Percentiles rank a stretch among this genome's conserved stretches.
Evolutionary conservation across 2,329 filamentous ascomycete species (phyloP).

Genomic region (Diaporthe batatas): DNA sequence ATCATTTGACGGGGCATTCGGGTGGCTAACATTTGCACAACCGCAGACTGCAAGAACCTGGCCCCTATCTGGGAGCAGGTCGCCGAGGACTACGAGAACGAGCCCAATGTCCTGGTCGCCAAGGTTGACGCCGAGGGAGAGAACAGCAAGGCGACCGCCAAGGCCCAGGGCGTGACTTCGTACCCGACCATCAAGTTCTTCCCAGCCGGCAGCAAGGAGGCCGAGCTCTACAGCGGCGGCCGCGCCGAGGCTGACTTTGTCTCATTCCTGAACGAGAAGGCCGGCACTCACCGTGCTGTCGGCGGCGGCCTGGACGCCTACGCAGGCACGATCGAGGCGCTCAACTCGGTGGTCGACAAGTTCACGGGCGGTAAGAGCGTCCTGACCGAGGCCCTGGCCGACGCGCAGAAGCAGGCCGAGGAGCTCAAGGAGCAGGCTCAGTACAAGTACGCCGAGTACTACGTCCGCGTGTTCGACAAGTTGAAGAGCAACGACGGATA

Average conservation of each 20-base stretch:
- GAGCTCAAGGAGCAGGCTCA: conserved; percentile 72
- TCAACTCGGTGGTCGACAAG: conserved; percentile 83
- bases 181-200: conserved; percentile 99
- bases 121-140: conserved; percentile 95
- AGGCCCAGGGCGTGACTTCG: conserved; percentile 81
- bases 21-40: conserved; percentile 34
- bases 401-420: conserved; percentile 79
- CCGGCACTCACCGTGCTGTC: conserved; percentile 84
- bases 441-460: conserved; percentile 91
- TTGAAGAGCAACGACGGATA: conserved; percentile 81
- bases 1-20: not conserved
- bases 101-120: conserved; percentile 85
- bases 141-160: conserved; percentile 83
- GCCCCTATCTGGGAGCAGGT: conserved; percentile 92
- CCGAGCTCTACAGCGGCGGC: conserved; percentile 79
- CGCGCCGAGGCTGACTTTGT: conserved; percentile 84
- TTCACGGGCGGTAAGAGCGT: conserved; percentile 72
- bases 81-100: conserved; percentile 83
- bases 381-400: conserved; percentile 74
- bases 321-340: conserved; percentile 84
- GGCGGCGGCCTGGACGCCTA: conserved; percentile 84
- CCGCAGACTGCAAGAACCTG: conserved; percentile 92
- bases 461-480: conserved; percentile 92
- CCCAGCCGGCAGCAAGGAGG: conserved; percentile 82
- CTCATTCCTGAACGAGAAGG: conserved; percentile 87